A percentile compares a stretch with the other conserved stretches of the same genome.
These are phyloP conservation scores for Helicocarpus griseus DNA, from an alignment of 2,329 filamentous ascomycete species.

Conservation along the genomic window DNA sequence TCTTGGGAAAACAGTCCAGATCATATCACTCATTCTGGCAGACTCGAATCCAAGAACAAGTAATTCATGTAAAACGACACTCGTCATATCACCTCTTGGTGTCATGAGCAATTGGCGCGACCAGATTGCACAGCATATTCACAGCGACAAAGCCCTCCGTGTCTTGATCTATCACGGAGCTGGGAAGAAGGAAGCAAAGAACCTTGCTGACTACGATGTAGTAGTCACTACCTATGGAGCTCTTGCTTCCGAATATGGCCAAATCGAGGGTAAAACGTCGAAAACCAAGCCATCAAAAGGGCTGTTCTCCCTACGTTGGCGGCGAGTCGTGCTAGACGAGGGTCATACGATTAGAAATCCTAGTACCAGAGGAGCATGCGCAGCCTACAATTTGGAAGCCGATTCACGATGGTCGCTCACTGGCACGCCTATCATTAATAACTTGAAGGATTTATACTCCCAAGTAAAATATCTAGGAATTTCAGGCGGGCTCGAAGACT, in stretches of 20 bases:
- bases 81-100: conserved; percentile 72
- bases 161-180: conserved; percentile 67
- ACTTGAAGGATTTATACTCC: conserved; percentile 69
- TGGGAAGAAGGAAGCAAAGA: conserved; percentile 46
- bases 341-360: conserved; percentile 75
- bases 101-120: conserved; percentile 88
- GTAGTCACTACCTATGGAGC: conserved; percentile 80
- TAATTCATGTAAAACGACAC: conserved; percentile 50
- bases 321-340: conserved; percentile 71
- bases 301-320: conserved; percentile 60
- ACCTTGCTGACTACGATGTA: conserved; percentile 60
- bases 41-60: conserved; percentile 36
- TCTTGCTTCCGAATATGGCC: conserved; percentile 55
- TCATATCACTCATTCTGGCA: conserved; percentile 67
- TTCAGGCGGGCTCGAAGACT: conserved; percentile 62
- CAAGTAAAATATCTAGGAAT: conserved; percentile 68
- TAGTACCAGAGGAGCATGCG: conserved; percentile 59
- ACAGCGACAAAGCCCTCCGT: conserved; percentile 50
- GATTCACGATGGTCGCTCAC: conserved; percentile 70
- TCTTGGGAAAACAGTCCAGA: conserved; percentile 76
- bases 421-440: conserved; percentile 77
- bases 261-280: conserved; percentile 35
- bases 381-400: conserved; percentile 57
- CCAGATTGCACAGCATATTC: conserved; percentile 65
- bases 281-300: conserved; percentile 37